Evolutionary conservation across 2,329 filamentous ascomycete species (phyloP), one percentile per base, ranked within the genome.

Genomic region (Phoma sp.): DNA sequence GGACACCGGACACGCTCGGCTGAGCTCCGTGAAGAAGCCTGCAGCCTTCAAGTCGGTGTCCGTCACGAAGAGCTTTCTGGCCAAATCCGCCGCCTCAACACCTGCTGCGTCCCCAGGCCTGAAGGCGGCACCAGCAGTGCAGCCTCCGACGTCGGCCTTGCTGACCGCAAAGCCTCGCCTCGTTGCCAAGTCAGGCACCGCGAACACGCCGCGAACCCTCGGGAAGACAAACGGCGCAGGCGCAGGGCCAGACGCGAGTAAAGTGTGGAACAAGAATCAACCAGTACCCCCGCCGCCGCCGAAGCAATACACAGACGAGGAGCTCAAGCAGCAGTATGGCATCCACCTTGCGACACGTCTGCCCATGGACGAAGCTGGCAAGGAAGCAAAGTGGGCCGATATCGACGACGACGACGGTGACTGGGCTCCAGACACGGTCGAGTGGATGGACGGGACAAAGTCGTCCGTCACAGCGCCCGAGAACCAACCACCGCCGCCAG

Each of bases 381-480:
- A 90, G 55, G 89, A 92, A 66, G 86, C 88, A 29, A 94, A 93
- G 72, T 96, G 91, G 91, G 91, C 91, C 22, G 91, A 96, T 69
- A 93, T 94, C 57, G 91, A 95, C 58, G 91, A 95, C 54, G 91
- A 95, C 61, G 90, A 93, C 67, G 91, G 95, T 33, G 90, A 94
- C 68, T 94, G 91, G 89, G 89, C 88, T 13, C 91, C 91, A 2
- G 90, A 95, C 61, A 86, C 89, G 47, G 92, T 95, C 62, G 90
- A 90, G 55, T 96, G 91, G 91, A 90, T 90, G 70, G 91, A 96
- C 74, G 91, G 91, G 49, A 95, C 91, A 43, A 94, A 94, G 74
- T 89, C 89, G 31, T 90, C 87, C 6, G 80, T 93, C 15, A 85
- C 88, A 15, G 84, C 87, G 58, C 78, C 82, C 41, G 78, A 80